Conservation (phyloP, 805 yeast genomes). For the Candida chilensis region DNA sequence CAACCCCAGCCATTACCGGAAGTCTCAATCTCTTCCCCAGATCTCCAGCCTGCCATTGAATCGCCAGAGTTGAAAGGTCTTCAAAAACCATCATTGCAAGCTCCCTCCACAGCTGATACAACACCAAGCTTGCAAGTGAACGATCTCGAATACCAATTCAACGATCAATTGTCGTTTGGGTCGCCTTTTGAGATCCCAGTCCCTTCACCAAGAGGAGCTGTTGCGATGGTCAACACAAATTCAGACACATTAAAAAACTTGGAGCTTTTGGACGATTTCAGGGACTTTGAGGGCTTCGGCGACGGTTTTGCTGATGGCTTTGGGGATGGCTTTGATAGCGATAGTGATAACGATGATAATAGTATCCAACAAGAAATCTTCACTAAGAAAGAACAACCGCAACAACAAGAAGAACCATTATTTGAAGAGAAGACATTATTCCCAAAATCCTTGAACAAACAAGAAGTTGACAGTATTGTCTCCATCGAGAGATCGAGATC, state of each 20-base stretch:
- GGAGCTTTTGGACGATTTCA: neutral
- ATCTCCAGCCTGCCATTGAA: too few relatives aligned
- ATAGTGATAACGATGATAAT: conserved; percentile 1
- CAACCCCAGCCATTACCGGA: too few relatives aligned
- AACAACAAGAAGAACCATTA: conserved; percentile 6
- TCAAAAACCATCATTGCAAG: too few relatives aligned
- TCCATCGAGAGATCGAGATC: conserved; percentile 60
- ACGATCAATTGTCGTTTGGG: too few relatives aligned
- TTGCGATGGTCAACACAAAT: neutral
- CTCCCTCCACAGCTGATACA: too few relatives aligned
- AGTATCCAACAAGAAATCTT: neutral
- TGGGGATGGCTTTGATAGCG: neutral
- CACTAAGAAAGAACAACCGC: neutral
- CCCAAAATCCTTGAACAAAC: conserved; percentile 58
- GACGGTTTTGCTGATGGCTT: neutral
- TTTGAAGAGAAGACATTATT: conserved; percentile 53
- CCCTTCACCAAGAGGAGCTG: neutral
- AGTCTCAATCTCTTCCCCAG: too few relatives aligned
- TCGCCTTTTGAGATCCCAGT: neutral
- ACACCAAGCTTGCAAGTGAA: too few relatives aligned
- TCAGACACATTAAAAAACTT: too few relatives aligned
- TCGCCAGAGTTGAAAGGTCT: too few relatives aligned
- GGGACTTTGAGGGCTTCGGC: neutral
- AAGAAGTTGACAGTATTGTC: conserved; percentile 69
- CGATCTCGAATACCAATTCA: too few relatives aligned